Conservation (phyloP, 2,329 filamentous ascomycete genomes). For the Cadophora sp. region DNA sequence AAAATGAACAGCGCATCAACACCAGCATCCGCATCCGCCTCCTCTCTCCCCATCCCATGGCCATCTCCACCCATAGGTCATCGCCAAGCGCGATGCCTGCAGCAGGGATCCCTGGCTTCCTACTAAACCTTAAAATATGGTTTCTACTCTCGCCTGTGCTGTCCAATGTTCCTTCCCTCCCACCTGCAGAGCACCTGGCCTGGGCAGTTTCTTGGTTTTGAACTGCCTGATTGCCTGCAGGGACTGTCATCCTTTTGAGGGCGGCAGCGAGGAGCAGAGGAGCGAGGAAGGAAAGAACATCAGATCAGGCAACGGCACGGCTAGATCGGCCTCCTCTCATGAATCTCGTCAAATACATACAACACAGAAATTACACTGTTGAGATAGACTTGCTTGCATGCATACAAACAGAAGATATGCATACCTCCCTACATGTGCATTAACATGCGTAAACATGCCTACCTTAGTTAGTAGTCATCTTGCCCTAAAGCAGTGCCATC, state of each 20-base stretch:
- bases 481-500: not conserved
- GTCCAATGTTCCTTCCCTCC: too few species aligned
- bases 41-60: not conserved
- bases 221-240: not conserved
- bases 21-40: not conserved
- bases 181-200: too few species aligned
- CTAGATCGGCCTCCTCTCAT: not conserved
- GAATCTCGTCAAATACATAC: not conserved
- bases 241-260: conserved; percentile 2
- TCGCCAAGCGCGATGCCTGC: conserved; percentile 2
- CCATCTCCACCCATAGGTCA: not conserved
- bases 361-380: not conserved
- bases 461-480: not conserved
- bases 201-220: not conserved
- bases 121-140: conserved; percentile 18
- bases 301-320: not conserved
- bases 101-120: not conserved
- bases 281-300: too few species aligned
- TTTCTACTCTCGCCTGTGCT: too few species aligned
- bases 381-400: not conserved
- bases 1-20: conserved; percentile 12
- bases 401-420: not conserved
- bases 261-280: not conserved
- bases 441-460: not conserved
- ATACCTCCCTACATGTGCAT: not conserved